Conservation (phyloP, 805 yeast species). For the Yamadazyma kitorensis region DNA sequence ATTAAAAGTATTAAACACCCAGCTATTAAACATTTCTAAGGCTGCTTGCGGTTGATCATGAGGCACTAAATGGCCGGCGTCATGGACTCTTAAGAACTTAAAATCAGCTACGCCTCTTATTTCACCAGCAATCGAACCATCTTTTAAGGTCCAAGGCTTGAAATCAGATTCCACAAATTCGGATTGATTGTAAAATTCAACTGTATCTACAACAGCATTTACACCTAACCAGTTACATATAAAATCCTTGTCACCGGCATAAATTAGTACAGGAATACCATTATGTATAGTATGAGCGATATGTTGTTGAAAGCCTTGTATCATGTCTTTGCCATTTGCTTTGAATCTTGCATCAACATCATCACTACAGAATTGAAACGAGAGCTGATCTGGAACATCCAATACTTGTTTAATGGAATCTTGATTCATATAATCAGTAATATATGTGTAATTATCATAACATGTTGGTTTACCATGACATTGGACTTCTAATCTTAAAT, state of each 20-base stretch:
- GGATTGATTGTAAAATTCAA: constrained; percentile 16
- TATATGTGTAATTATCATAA: constrained; percentile 45
- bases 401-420: constrained; percentile 48
- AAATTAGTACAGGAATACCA: constrained; percentile 73
- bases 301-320: constrained; percentile 61
- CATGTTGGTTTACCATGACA: constrained; percentile 25
- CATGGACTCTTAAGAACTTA: constrained; percentile 33
- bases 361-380: not conserved
- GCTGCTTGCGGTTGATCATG: constrained; percentile 33
- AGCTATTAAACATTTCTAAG: constrained; percentile 34
- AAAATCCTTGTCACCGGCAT: constrained; percentile 93
- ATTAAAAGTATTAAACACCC: no score
- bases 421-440: constrained; percentile 48
- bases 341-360: constrained; percentile 39
- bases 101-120: constrained; percentile 29
- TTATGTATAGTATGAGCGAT: constrained; percentile 40
- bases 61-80: constrained; percentile 41
- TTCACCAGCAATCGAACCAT: constrained; percentile 26
- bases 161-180: constrained; percentile 11
- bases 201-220: constrained; percentile 46
- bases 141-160: constrained; percentile 16
- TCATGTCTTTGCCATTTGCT: constrained; percentile 54
- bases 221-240: constrained; percentile 93
- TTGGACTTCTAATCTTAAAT: constrained; percentile 8
- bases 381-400: constrained; percentile 41